phyloP scores from a whole-genome alignment of 352 stramenopile genomes.

The Globisporangium nagaii region DNA sequence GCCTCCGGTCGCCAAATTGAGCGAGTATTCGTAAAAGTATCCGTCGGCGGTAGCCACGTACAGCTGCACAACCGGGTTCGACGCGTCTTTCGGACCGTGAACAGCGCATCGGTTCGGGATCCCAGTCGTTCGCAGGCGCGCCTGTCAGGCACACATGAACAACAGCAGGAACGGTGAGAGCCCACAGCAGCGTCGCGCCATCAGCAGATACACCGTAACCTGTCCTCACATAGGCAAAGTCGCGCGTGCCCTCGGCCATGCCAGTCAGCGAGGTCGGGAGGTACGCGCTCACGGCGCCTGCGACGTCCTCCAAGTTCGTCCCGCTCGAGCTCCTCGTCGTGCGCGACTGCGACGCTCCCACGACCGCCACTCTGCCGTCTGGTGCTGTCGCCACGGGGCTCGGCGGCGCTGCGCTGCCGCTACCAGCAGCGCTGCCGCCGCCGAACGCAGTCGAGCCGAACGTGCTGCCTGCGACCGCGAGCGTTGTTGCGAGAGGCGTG shows the following conservation, averaged over 20 bases:
- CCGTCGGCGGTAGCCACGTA: conserved; percentile 77
- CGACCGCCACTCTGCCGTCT: background rate
- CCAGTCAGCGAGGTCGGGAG: conserved; percentile 70
- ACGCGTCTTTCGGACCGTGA: conserved; percentile 56
- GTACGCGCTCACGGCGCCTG: conserved; percentile 64
- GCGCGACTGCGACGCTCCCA: conserved; percentile 10
- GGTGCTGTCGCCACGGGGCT: background rate
- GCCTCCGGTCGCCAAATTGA: conserved; percentile 60
- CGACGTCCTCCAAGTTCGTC: conserved; percentile 62
- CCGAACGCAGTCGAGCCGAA: conserved; percentile 51
- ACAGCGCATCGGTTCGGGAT: conserved; percentile 76
- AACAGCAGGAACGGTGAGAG: background rate
- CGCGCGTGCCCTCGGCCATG: conserved; percentile 80
- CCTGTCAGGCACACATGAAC: conserved; percentile 25
- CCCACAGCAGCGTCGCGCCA: too few species aligned
- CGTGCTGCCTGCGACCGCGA: conserved; percentile 60
- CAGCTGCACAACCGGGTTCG: conserved; percentile 53
- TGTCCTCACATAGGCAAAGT: conserved; percentile 75
- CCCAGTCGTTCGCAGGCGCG: conserved; percentile 59
- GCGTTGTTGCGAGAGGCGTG: conserved; percentile 61
- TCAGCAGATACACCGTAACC: too few species aligned
- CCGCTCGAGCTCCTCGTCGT: conserved; percentile 28
- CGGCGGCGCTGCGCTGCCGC: conserved; percentile 1
- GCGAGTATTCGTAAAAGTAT: conserved; percentile 87
- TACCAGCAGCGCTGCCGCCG: background rate